These are phyloP conservation scores for Monoraphidium neglectum DNA, from an alignment of 139 green algal genomes.

Conservation along the genomic window DNA sequence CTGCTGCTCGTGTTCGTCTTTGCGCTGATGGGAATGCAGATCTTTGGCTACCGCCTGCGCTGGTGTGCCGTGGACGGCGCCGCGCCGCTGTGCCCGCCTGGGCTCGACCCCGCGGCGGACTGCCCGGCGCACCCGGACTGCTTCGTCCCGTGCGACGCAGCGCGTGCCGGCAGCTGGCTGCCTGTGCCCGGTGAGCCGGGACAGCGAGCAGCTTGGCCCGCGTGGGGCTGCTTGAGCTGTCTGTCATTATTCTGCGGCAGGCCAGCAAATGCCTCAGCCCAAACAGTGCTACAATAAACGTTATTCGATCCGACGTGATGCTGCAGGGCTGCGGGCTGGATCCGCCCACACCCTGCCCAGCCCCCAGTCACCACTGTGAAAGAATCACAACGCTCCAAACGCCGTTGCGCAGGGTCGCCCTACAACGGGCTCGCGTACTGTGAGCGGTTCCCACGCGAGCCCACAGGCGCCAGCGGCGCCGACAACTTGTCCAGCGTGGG, in stretches of 20 bases:
- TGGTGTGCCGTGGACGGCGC: conserved; percentile 28
- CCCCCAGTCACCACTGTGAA: no score
- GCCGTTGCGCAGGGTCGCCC: conserved; percentile 34
- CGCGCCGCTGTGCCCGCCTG: conserved; percentile 48
- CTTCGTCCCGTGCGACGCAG: conserved; percentile 47
- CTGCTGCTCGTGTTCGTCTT: conserved; percentile 75
- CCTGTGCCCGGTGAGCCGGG: conserved; percentile 10
- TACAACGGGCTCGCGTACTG: conserved; percentile 54
- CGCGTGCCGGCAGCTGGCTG: conserved; percentile 37
- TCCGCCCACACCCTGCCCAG: no score
- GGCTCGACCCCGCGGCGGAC: conserved; percentile 7
- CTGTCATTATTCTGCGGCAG: no score
- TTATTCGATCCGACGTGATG: no score
- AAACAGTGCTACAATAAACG: no score
- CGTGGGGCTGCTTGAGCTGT: not conserved
- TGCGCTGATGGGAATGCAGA: conserved; percentile 75
- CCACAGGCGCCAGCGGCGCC: conserved; percentile 7
- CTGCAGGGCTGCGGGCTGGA: no score
- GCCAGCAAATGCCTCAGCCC: no score
- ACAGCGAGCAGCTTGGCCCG: not conserved
- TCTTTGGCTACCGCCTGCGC: conserved; percentile 62
- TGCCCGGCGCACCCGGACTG: conserved; percentile 61
- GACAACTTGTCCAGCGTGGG: not conserved
- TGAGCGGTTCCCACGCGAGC: conserved; percentile 43
- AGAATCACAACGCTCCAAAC: no score